phyloP scores from a whole-genome alignment of 2,329 filamentous ascomycete genomes.

The Dactylellina drechsleri region DNA sequence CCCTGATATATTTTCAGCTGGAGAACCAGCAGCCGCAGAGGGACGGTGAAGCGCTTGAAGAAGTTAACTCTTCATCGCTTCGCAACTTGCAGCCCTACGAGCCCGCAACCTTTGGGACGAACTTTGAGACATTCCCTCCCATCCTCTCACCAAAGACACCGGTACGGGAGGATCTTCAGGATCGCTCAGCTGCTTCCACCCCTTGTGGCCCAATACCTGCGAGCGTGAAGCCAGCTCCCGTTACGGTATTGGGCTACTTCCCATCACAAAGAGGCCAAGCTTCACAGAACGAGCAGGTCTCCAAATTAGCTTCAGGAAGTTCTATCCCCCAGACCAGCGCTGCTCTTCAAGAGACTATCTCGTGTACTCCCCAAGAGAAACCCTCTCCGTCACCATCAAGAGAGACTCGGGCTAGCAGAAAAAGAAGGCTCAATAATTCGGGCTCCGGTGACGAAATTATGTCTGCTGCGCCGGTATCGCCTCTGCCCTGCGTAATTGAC shows the following conservation, averaged over 20 bases:
- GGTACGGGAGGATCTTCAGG: conserved; percentile 38
- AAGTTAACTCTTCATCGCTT: conserved; percentile 33
- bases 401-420: conserved; percentile 20
- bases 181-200: conserved; percentile 41
- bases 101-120: conserved; percentile 23
- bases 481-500: conserved; percentile 22
- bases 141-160: conserved; percentile 39
- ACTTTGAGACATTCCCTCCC: conserved; percentile 25
- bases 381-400: conserved; percentile 15
- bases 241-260: conserved; percentile 54
- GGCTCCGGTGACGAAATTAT: conserved; percentile 18
- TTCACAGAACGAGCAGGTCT: conserved; percentile 3
- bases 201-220: conserved; percentile 52
- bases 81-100: conserved; percentile 23
- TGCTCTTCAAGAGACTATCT: conserved; percentile 18
- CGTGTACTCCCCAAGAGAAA: not conserved
- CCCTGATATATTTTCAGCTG: conserved; percentile 24
- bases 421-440: conserved; percentile 13
- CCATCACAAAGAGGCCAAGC: conserved; percentile 24
- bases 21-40: conserved; percentile 24
- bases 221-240: conserved; percentile 45
- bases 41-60: conserved; percentile 26
- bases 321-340: conserved; percentile 9
- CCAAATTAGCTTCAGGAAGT: not conserved
- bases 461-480: conserved; percentile 39